A percentile compares a stretch with the other conserved stretches of the same genome.
phyloP scores from a whole-genome alignment of 768 basidiomycete species.

The Tulasnella sp. region DNA sequence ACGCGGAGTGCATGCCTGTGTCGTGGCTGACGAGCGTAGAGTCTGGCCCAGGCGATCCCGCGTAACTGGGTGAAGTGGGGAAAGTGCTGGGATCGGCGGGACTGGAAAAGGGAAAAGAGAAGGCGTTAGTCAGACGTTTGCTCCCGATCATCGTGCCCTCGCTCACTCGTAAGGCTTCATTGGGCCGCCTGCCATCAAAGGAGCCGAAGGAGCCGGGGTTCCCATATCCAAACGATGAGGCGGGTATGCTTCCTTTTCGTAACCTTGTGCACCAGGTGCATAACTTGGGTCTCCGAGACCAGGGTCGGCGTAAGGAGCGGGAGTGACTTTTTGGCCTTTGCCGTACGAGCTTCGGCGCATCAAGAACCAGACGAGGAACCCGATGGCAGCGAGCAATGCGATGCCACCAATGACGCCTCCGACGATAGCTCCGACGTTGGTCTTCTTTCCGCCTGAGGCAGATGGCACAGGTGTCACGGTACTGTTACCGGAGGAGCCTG shows the following conservation, averaged over 20 bases:
- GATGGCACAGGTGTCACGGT: neutral
- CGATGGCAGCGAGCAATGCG: neutral
- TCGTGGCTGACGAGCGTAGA: neutral
- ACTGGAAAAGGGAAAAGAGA: neutral
- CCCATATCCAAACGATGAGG: slow-evolving; percentile 14
- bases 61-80: neutral
- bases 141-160: neutral
- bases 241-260: neutral
- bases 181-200: neutral
- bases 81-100: slow-evolving; percentile 6
- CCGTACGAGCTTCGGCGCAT: neutral
- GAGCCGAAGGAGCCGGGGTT: neutral
- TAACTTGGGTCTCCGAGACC: neutral
- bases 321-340: slow-evolving; percentile 18
- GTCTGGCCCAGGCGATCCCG: neutral
- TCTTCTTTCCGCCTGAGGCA: neutral
- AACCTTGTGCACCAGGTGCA: neutral
- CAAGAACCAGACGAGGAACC: neutral
- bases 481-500: neutral
- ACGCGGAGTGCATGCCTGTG: neutral
- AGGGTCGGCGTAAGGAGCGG: neutral
- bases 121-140: neutral
- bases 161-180: slow-evolving; percentile 18
- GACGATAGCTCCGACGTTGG: slow-evolving; percentile 15
- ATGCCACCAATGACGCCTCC: slow-evolving; percentile 19